Conservation (phyloP, 495 filamentous ascomycete species). For the Lentithecium fluviatile region DNA sequence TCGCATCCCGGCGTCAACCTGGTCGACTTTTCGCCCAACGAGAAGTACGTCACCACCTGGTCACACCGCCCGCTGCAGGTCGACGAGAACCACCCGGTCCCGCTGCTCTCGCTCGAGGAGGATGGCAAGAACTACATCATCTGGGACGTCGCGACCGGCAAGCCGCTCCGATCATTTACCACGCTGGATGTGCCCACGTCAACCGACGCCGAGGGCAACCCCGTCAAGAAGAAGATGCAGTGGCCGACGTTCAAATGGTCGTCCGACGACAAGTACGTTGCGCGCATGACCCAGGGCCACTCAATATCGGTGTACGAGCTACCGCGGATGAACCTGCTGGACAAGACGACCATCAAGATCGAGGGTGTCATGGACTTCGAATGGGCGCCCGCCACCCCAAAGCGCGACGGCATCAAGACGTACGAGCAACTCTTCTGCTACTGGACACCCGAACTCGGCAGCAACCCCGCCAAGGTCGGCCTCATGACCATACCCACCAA, state of each 20-base stretch:
- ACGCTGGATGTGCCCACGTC: constrained; percentile 72
- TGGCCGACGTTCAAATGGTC: constrained; percentile 99
- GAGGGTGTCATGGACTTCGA: constrained; percentile 97
- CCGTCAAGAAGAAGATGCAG: constrained; percentile 81
- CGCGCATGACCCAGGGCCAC: constrained; percentile 80
- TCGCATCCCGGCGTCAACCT: constrained; percentile 93
- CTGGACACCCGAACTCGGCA: constrained; percentile 98
- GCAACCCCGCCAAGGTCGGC: constrained; percentile 95
- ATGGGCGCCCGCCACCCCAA: constrained; percentile 82
- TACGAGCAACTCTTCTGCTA: constrained; percentile 96
- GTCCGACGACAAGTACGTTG: constrained; percentile 93
- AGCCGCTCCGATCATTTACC: constrained; percentile 86
- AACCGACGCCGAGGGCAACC: constrained; percentile 61
- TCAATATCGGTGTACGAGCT: constrained; percentile 94
- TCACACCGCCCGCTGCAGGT: constrained; percentile 88
- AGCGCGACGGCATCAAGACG: constrained; percentile 74
- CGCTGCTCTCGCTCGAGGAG: constrained; percentile 71
- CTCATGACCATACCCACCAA: constrained; percentile 96
- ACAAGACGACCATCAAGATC: constrained; percentile 87
- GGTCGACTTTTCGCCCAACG: constrained; percentile 89
- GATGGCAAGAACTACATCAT: constrained; percentile 99
- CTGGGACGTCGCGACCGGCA: constrained; percentile 91
- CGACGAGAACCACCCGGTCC: constrained; percentile 77
- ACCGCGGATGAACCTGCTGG: constrained; percentile 85
- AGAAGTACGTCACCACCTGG: constrained; percentile 95